phyloP scores from a whole-genome alignment of 768 basidiomycete species.

The Amyloporia xantha region DNA sequence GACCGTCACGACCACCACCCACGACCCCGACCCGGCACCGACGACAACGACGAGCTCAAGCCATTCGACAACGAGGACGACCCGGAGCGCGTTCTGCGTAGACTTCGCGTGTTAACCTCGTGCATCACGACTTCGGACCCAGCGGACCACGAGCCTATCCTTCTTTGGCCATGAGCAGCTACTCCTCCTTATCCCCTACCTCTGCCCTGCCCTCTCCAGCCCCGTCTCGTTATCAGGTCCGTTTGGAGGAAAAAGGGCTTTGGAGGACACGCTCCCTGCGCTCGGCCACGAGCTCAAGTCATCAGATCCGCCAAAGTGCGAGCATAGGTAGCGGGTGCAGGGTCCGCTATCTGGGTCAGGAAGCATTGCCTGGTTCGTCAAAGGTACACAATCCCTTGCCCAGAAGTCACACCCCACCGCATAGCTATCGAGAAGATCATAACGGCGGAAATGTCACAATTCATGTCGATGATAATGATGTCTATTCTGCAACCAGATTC shows the following conservation, averaged over 20 bases:
- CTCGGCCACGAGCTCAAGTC: conserved; percentile 8
- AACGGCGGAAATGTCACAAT: neutral
- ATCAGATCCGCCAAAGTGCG: conserved; percentile 4
- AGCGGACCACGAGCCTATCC: conserved; percentile 18
- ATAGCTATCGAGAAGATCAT: neutral
- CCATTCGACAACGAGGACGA: conserved; percentile 1
- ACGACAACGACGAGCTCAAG: conserved; percentile 6
- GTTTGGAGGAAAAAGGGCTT: conserved; percentile 6
- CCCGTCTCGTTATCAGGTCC: conserved; percentile 8
- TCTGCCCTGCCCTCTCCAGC: conserved; percentile 13
- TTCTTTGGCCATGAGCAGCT: conserved; percentile 19
- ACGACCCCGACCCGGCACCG: conserved; percentile 3
- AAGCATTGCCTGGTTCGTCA: conserved; percentile 10
- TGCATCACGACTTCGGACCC: conserved; percentile 16
- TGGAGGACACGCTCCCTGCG: conserved; percentile 9
- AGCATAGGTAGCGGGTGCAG: conserved; percentile 6
- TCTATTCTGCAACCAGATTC: conserved; percentile 10
- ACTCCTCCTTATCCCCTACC: conserved; percentile 16
- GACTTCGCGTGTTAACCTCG: conserved; percentile 11
- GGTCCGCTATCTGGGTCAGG: conserved; percentile 6
- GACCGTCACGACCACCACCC: conserved; percentile 7
- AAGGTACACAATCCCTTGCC: conserved; percentile 1
- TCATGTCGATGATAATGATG: neutral
- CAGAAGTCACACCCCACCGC: neutral
- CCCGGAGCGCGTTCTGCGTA: conserved; percentile 5